A percentile compares a stretch with the other conserved stretches of the same genome.
Conservation (phyloP, 805 yeast genomes). For the Nakazawaea wyomingensis region DNA sequence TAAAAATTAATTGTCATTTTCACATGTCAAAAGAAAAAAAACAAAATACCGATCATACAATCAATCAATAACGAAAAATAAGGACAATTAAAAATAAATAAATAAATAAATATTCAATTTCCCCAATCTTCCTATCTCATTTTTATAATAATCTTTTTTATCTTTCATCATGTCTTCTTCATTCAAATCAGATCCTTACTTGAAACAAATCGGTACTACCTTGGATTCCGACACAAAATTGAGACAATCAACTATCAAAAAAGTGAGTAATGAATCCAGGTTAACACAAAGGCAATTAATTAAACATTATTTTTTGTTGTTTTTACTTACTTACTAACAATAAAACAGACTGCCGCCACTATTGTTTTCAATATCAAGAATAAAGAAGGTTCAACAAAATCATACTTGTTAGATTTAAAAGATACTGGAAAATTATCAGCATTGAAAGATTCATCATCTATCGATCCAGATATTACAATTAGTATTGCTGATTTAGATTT, state of each 20-base stretch:
- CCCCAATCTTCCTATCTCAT: too few species aligned
- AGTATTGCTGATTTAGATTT: conserved; percentile 64
- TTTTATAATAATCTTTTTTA: too few species aligned
- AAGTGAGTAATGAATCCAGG: conserved; percentile 16
- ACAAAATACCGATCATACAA: too few species aligned
- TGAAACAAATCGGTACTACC: conserved; percentile 34
- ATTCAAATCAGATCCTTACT: conserved; percentile 37
- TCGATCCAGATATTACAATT: conserved; percentile 60
- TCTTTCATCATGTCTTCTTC: background rate
- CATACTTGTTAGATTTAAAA: conserved; percentile 69
- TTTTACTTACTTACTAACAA: background rate
- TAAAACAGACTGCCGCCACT: conserved; percentile 47
- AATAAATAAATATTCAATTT: too few species aligned
- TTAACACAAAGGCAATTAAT: too few species aligned
- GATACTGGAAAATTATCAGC: conserved; percentile 40
- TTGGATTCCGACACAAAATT: conserved; percentile 19
- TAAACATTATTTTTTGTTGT: too few species aligned
- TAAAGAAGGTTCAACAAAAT: conserved; percentile 49
- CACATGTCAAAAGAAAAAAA: too few species aligned
- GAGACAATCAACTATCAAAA: conserved; percentile 34
- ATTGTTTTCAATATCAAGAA: conserved; percentile 65
- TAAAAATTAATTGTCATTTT: background rate
- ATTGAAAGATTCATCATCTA: conserved; percentile 27
- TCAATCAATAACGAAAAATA: too few species aligned
- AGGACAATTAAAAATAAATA: too few species aligned